phyloP scores from a whole-genome alignment of 2,329 filamentous ascomycete genomes.

The Venturia asperata region DNA sequence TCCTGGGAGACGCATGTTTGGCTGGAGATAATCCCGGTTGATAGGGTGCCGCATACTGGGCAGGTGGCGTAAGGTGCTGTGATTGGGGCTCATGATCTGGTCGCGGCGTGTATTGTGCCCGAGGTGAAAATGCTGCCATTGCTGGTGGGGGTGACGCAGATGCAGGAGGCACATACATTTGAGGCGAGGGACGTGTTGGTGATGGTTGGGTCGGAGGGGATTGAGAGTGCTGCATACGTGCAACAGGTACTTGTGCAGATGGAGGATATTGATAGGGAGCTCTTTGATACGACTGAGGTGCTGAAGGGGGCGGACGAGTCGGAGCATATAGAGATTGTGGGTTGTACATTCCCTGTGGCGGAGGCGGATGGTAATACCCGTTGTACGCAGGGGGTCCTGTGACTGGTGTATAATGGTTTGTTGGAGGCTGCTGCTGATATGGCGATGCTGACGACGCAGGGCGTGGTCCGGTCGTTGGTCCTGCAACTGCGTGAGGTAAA shows the following conservation, averaged over 20 bases:
- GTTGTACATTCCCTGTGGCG: not conserved
- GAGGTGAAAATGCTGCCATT: not conserved
- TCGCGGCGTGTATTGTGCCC: conserved; percentile 13
- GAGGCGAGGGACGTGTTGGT: conserved; percentile 4
- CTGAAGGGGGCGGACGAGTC: not conserved
- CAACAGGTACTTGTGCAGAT: not conserved
- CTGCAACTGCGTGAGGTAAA: not conserved
- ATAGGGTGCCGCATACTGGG: not conserved
- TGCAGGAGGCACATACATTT: conserved; percentile 1
- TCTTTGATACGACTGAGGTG: not conserved
- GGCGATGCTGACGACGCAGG: not conserved
- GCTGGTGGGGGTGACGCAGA: conserved; percentile 7
- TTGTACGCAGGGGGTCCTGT: conserved; percentile 8
- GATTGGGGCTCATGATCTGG: not conserved
- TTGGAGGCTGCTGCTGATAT: conserved; percentile 9
- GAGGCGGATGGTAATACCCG: conserved; percentile 4
- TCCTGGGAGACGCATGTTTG: conserved; percentile 9
- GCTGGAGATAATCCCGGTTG: conserved; percentile 16
- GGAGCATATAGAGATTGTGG: not conserved
- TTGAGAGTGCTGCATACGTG: conserved; percentile 1
- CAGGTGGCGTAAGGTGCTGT: conserved; percentile 1
- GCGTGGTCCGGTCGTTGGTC: not conserved
- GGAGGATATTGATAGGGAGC: not conserved
- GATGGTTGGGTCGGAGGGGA: not conserved
- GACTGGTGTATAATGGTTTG: conserved; percentile 5